These are phyloP conservation scores for Mrakiaceae sp. DNA, from an alignment of 1,284 basidiomycete genomes.

Conservation along the genomic window DNA sequence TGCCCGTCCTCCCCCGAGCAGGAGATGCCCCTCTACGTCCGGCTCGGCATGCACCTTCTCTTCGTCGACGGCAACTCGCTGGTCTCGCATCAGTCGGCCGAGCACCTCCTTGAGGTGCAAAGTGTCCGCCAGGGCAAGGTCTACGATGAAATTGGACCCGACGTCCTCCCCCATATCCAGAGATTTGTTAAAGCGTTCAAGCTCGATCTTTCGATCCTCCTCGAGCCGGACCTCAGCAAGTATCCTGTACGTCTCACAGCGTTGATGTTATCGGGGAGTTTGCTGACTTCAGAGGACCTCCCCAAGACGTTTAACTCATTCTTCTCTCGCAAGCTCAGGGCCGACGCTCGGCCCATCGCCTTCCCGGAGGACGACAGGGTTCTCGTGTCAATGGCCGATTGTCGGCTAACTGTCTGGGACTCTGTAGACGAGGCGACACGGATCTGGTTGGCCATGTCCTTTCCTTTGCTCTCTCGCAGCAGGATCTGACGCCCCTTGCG, in stretches of 20 bases:
- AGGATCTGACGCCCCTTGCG: conserved; percentile 1
- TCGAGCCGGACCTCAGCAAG: conserved; percentile 49
- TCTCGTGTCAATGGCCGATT: conserved; percentile 62
- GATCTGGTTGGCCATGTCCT: conserved; percentile 46
- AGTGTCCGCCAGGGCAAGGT: conserved; percentile 45
- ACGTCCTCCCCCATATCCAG: conserved; percentile 47
- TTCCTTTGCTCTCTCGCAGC: not conserved
- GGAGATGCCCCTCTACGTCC: conserved; percentile 15
- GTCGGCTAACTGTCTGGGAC: conserved; percentile 56
- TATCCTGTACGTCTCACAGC: conserved; percentile 37
- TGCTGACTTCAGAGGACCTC: conserved; percentile 12
- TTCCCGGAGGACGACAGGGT: conserved; percentile 44
- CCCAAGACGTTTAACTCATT: conserved; percentile 63
- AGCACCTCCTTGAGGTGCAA: conserved; percentile 51
- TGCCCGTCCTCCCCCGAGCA: not conserved
- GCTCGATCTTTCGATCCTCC: conserved; percentile 51
- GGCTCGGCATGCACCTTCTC: conserved; percentile 63
- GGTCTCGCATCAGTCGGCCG: conserved; percentile 46
- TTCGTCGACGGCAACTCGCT: conserved; percentile 44
- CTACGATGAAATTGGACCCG: conserved; percentile 33
- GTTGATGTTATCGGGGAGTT: conserved; percentile 5
- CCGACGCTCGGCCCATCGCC: conserved; percentile 54
- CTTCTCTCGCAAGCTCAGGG: conserved; percentile 58
- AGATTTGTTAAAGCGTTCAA: conserved; percentile 63
- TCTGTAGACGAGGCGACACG: conserved; percentile 49